Percentiles rank a stretch among this genome's conserved stretches.
Conservation (phyloP, 768 basidiomycete species). For the Russula virescens region DNA sequence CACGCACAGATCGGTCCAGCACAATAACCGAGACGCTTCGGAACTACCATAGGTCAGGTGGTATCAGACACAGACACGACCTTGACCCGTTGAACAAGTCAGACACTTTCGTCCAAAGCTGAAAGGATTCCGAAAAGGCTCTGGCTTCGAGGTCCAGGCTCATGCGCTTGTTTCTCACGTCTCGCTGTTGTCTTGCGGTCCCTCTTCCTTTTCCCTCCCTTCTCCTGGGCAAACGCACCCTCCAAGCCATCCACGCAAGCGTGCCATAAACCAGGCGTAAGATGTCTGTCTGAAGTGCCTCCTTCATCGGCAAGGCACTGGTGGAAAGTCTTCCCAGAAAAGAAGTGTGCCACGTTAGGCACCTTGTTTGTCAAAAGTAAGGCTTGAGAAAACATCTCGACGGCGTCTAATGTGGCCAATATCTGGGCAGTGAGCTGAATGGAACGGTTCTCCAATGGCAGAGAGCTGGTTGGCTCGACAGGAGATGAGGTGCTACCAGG, state of each 20-base stretch:
- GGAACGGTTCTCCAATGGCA: slow-evolving; percentile 51
- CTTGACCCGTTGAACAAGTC: background rate
- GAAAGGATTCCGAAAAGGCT: slow-evolving; percentile 16
- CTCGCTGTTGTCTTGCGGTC: slow-evolving; percentile 36
- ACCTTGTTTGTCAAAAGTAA: slow-evolving; percentile 49
- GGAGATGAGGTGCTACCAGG: background rate
- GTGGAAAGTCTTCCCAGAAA: slow-evolving; percentile 63
- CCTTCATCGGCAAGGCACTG: slow-evolving; percentile 37
- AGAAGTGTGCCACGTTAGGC: slow-evolving; percentile 40
- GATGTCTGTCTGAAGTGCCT: slow-evolving; percentile 18
- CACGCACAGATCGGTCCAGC: background rate
- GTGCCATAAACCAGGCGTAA: slow-evolving; percentile 25
- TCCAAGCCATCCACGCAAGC: slow-evolving; percentile 17
- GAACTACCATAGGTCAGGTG: background rate
- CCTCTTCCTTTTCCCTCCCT: slow-evolving; percentile 9
- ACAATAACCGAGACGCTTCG: background rate
- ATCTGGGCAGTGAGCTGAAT: slow-evolving; percentile 66
- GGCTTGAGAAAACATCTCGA: slow-evolving; percentile 56
- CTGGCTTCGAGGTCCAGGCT: background rate
- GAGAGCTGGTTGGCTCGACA: slow-evolving; percentile 29
- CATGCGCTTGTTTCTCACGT: background rate
- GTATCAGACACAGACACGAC: background rate
- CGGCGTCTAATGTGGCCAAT: slow-evolving; percentile 50
- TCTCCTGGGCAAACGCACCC: slow-evolving; percentile 11
- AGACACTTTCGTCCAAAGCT: slow-evolving; percentile 6